Base-by-base conservation (phyloP, 148 eudicot genomes). In the Vaccinium myrtillus region DNA sequence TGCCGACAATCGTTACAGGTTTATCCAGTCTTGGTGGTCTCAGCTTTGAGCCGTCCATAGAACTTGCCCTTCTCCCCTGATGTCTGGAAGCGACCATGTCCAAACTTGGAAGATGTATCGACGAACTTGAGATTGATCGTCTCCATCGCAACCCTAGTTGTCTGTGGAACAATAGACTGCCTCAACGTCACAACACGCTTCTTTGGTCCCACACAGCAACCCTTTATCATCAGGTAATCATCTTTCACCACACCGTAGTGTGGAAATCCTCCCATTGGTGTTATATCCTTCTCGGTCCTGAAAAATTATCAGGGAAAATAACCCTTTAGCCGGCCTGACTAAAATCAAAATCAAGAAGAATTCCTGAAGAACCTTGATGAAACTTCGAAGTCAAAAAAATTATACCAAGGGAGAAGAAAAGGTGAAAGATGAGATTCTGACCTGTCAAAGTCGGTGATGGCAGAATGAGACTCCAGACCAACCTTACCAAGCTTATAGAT, bases 81-180 rank as follows among this genome's bases (percentile, higher is more conserved):
- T 8, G 91, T 89, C 84, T 89, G 91, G 89, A 89, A 89, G 75
- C 91, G 89, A 63, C 89, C 89, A 81, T 89, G 91, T 81, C 91
- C 89, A 63, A 89, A 89, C 86, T 87, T 89, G 83, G 91, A 89
- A 16, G 91, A 87, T 19, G 91, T 85, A 65, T 89, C 91, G 4
- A 89, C 84, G 76, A 89, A 89, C 85, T 89, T 89, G 83, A 87
- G 85, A 46, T 89, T 89, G 71, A 89, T 89, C 4, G 83, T 85
- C 82, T 89, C 91, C 86, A 89, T 15, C 14, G 89, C 91, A 77
- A 87, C 55, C 83, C 91, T 81, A 6, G 90, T 88, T 46, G 91
- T 86, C 83, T 88, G 91, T 56, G 83, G 83, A 81, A 90, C 36
- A 65, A 90, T 67, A 27, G 91, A 84, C 87, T 90, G 91, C 84